phyloP scores from a whole-genome alignment of 2,329 filamentous ascomycete genomes.

The Penicillium sp. region DNA sequence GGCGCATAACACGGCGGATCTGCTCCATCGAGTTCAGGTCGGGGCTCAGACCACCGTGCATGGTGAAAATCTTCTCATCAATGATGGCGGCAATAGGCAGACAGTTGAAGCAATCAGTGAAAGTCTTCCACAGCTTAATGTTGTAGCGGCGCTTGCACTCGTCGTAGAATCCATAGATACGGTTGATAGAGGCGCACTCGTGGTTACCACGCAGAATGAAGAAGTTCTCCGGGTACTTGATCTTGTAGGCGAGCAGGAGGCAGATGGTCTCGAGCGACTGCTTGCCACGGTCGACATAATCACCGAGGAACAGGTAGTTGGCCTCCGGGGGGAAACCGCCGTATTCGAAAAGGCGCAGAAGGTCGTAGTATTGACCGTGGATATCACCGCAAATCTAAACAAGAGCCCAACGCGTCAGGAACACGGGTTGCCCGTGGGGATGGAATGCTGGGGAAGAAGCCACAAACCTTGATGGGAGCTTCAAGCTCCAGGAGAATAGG shows the following conservation, averaged over 20 bases:
- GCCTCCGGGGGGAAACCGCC: constrained; percentile 97
- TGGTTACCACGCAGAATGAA: constrained; percentile 98
- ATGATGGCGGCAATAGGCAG: constrained; percentile 97
- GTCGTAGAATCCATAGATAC: constrained; percentile 99
- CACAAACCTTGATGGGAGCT: constrained; percentile 91
- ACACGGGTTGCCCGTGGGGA: neutral
- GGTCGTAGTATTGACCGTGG: constrained; percentile 98
- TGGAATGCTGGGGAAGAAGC: neutral
- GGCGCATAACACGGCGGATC: constrained; percentile 97
- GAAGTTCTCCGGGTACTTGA: constrained; percentile 99
- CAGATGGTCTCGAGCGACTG: constrained; percentile 99
- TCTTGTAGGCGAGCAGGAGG: constrained; percentile 95
- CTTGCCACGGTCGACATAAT: constrained; percentile 98
- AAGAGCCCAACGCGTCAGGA: neutral
- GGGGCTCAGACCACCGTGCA: constrained; percentile 96
- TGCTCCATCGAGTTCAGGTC: constrained; percentile 99
- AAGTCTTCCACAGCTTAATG: constrained; percentile 99
- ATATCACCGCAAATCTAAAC: constrained; percentile 97
- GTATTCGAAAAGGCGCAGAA: constrained; percentile 96
- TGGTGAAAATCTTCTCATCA: constrained; percentile 99
- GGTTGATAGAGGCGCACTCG: constrained; percentile 98
- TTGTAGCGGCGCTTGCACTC: constrained; percentile 99
- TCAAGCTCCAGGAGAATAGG: constrained; percentile 96
- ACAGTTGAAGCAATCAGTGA: constrained; percentile 99
- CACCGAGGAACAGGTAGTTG: constrained; percentile 98